Base-by-base conservation (phyloP, 352 stramenopile species). In the Phytophthora niederhauseri region DNA sequence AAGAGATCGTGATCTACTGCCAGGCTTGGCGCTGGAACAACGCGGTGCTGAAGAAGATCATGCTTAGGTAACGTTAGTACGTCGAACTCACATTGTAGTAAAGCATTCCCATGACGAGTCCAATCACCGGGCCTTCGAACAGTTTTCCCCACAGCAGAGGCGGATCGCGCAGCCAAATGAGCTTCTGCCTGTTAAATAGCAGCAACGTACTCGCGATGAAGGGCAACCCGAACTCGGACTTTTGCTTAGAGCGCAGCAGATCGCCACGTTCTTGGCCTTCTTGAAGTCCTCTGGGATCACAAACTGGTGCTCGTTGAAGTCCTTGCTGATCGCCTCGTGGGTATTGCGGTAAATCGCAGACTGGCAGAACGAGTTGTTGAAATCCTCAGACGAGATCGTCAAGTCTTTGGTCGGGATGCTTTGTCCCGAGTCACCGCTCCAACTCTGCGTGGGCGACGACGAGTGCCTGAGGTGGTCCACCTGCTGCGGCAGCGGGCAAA, bases 91-190 rank as follows among this genome's bases (percentile, higher is more conserved):
- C 65, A 64, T 89, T 53, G 72, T 81, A 89, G 85, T 86, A 88
- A 57, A 91, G 77, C 61, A 90, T 83, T n/a, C 91, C 92, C 7
- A 97, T 80, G 34, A 92, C 84, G 0, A 97, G 49, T 61, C 92
- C 92, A 30, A 96, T 68, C 7, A 91, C 14, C 0, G 77, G n/a
- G n/a, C n/a, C 82, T 61, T 92, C 82, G 9, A 91, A 66, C 14
- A 91, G n/a, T 49, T 91, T 91, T 6, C 85, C 84, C 75, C 78
- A 91, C 22, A 92, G 48, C 0, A 94, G 59, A 4, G 86, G 79
- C 9, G 71, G 70, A 12, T 95, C 76, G 17, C 82, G 81, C 36
- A 91, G 45, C 82, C 81, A 91, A 20, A 93, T 79, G 8, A 78
- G 78, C 66, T 90, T 93, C 61, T 91, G 82, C 9, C 85, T 80